Evolutionary conservation across 257 asterid species (phyloP), one percentile per base, ranked within the genome.

Genomic region (Anisodus acutangulus): DNA sequence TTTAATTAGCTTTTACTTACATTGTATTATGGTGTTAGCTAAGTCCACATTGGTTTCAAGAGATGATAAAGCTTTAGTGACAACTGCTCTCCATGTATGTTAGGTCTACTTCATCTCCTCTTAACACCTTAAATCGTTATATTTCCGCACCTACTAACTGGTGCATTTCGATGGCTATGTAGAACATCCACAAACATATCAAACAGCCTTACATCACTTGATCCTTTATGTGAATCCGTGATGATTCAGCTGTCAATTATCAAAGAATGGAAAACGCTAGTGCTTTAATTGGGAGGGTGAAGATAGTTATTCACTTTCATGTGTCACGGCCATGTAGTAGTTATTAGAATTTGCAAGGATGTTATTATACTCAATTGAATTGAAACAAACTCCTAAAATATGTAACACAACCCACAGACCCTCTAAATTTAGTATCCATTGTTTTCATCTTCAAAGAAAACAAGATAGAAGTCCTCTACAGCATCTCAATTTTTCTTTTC

Each of bases 61-160:
- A 71, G 79, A 17, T n/a, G 35, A 71, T 4, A 45, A 47, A 17
- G 43, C 58, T 71, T 43, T n/a, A 9, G 55, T n/a, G 37, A 71
- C 79, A 71, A 71, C 79, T n/a, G 37, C 35, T 45, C 55, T n/a
- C 79, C 79, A 0, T 45, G 79, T 71, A 71, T 45, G 43, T 70
- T 71, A 71, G 79, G 15, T 71, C 17, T 31, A 66, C 47, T 43
- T 71, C 55, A 71, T 43, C 53, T 43, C 79, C 39, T 70, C 22
- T 26, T 43, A 22, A 71, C 53, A 71, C 79, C 57, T 71, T 71
- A 9, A 43, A 71, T 43, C 57, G 3, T 43, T 31, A 71, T 71
- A 43, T 71, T 47, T 43, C 0, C 13, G 5, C 37, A 9, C 79
- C 57, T 9, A 71, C 35, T 70, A 43, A 17, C 16, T 6, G 67